Percentiles rank a stretch among this genome's conserved stretches.
Evolutionary conservation across 495 filamentous ascomycete species (phyloP).

Genomic region (Entonaema liquescens): DNA sequence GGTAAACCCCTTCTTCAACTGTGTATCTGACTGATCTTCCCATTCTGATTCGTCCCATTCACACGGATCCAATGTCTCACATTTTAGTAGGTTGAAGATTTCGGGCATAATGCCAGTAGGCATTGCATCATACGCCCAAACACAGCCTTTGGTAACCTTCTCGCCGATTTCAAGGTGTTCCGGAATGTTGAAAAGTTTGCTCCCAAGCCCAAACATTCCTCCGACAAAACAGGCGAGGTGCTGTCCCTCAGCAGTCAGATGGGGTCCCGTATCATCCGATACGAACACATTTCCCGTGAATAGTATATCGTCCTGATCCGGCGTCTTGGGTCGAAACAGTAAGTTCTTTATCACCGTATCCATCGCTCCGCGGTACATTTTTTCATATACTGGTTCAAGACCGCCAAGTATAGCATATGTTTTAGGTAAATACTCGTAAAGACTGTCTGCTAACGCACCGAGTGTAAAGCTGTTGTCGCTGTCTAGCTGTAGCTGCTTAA

Average conservation of each 20-base stretch:
- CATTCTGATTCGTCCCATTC: slow-evolving; percentile 36
- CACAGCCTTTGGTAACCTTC: slow-evolving; percentile 79
- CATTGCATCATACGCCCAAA: slow-evolving; percentile 80
- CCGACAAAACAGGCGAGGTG: slow-evolving; percentile 71
- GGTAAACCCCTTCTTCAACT: slow-evolving; percentile 38
- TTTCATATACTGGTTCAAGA: slow-evolving; percentile 68
- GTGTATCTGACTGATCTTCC: slow-evolving; percentile 25
- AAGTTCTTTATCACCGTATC: slow-evolving; percentile 68
- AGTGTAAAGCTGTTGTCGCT: slow-evolving; percentile 65
- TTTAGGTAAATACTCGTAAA: slow-evolving; percentile 84
- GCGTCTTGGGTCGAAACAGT: slow-evolving; percentile 66
- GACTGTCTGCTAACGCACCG: slow-evolving; percentile 78
- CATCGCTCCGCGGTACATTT: slow-evolving; percentile 71
- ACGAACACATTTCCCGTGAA: slow-evolving; percentile 57
- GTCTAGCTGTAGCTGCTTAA: slow-evolving; percentile 41
- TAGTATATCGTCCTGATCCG: slow-evolving; percentile 68
- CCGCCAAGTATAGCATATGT: slow-evolving; percentile 71
- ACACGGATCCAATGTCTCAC: slow-evolving; percentile 45
- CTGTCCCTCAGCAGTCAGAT: slow-evolving; percentile 33
- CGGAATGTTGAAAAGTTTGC: slow-evolving; percentile 69
- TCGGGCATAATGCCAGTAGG: slow-evolving; percentile 81
- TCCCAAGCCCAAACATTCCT: slow-evolving; percentile 79
- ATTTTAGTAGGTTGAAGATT: slow-evolving; percentile 64
- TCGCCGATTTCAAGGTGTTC: slow-evolving; percentile 72
- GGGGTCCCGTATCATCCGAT: slow-evolving; percentile 19